Evolutionary conservation across 352 stramenopile species (phyloP), one percentile per base, ranked within the genome.

Genomic region (Pythium volutum): DNA sequence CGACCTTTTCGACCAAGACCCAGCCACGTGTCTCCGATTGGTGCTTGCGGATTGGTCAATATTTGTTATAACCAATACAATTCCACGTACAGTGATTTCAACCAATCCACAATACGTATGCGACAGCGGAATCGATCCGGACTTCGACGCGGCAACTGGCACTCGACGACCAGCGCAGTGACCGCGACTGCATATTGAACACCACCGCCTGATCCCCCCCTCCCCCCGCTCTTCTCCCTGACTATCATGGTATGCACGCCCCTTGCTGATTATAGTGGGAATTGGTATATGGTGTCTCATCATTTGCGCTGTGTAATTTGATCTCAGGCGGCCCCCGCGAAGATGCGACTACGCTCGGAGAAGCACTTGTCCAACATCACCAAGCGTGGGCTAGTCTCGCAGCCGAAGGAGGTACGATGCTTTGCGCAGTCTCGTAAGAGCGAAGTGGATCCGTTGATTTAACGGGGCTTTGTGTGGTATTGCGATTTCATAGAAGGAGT

Each of bases 291-390:
- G 31, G 11, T 53, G 14, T 41, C 43, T 57, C 54, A 51, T 16
- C 42, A 56, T 38, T 14, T 51, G 34, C 31, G 26, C 51, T 54
- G 42, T 29, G 33, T 59, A 23, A 8, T 33, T 25, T 49, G 20
- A 46, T 26, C 29, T 14, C 45, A 86, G 77, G 80, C 82, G 16
- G 76, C 78, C 48, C 84, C 86, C 49, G 79, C 84, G 49, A 93
- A 93, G 73, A 91, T 93, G 75, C 79, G 86, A 63, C 64, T 95
- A 56, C 86, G 86, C 73, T 93, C 79, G 20, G 84, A 93, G 60
- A 95, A 95, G 76, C 86, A 95, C 76, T 69, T 81, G 64, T 64
- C 69, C 63, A 95, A 95, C 72, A 93, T 95, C 76, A 95, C 84
- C 47, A 93, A 95, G 77, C 84, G 86, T 25, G 86, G 86, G 0